phyloP scores from a whole-genome alignment of 2,329 filamentous ascomycete genomes.

The Fusarium chuoi region DNA sequence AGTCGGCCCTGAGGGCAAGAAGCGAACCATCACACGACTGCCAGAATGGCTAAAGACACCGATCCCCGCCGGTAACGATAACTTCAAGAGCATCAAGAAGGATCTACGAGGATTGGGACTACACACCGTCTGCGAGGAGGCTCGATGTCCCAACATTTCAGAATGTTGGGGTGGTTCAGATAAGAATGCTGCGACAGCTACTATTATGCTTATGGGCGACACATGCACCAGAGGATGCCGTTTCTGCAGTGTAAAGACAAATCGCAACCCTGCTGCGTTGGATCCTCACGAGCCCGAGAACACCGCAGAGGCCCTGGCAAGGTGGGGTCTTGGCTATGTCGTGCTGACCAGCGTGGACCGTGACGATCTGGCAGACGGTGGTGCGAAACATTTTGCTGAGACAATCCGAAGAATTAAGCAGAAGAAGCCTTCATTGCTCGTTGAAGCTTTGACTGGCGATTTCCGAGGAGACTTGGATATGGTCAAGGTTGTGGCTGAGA shows the following conservation, averaged over 20 bases:
- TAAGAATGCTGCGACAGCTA: slow-evolving; percentile 92
- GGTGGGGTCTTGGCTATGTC: slow-evolving; percentile 96
- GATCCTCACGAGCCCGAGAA: slow-evolving; percentile 98
- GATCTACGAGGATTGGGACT: slow-evolving; percentile 89
- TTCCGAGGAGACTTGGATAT: slow-evolving; percentile 87
- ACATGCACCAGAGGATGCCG: slow-evolving; percentile 96
- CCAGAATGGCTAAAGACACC: slow-evolving; percentile 97
- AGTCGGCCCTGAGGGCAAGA: slow-evolving; percentile 71
- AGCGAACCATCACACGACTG: slow-evolving; percentile 76
- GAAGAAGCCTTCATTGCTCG: slow-evolving; percentile 79
- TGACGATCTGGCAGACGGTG: slow-evolving; percentile 90
- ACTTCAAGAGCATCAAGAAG: slow-evolving; percentile 94
- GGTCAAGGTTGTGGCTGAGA: slow-evolving; percentile 84
- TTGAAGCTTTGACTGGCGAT: slow-evolving; percentile 89
- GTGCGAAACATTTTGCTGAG: slow-evolving; percentile 89
- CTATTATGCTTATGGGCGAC: slow-evolving; percentile 99
- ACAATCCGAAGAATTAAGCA: slow-evolving; percentile 94
- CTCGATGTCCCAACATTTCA: slow-evolving; percentile 94
- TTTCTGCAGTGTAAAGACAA: slow-evolving; percentile 97
- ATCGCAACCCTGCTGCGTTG: slow-evolving; percentile 76
- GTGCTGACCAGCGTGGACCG: slow-evolving; percentile 94
- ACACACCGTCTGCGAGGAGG: slow-evolving; percentile 98
- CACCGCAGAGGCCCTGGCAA: slow-evolving; percentile 88
- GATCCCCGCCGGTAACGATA: slow-evolving; percentile 81
- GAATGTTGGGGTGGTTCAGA: slow-evolving; percentile 96